Evolutionary conservation across 2,329 filamentous ascomycete genomes (phyloP), one percentile per base, ranked within the genome.

Genomic region (Chalaropsis thielavioides): DNA sequence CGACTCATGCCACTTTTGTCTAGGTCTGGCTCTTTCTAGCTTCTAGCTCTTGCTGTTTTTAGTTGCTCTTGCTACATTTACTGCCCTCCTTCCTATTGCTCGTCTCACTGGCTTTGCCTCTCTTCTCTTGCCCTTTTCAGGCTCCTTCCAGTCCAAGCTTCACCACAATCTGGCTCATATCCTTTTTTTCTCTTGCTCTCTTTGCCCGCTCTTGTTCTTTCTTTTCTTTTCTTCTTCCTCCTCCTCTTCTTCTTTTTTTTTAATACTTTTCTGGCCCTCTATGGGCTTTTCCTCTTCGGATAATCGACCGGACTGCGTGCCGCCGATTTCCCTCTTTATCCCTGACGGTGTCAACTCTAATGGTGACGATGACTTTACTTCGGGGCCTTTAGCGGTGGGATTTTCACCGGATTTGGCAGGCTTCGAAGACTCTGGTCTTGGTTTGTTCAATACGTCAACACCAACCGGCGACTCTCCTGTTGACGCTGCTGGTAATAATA

Each of bases 251-350:
- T 43, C 19, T 61, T 43, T 10, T 62, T n/a, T n/a, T 49, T 40
- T 62, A 7, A 11, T 43, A 27, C n/a, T 44, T 51, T 22, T 35
- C n/a, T 22, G 51, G n/a, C 58, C 41, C 31, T 64, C 58, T 62
- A 67, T 67, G 65, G 58, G 65, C 22, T 41, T 67, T 40, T 67
- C 65, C 44, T 67, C 65, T 7, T 64, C 61, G 59, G 62, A 64
- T 38, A 60, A 43, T 38, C 56, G 44, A 24, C 59, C 62, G 51
- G 65, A 64, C 31, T 38, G 58, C 19, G 65, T 67, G 49, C 62
- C 65, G 38, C 40, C 62, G 24, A 59, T 62, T 43, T 64, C 58
- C 40, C 58, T 24, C 41, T 67, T 27, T 43, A 49, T 40, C 43
- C 49, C 35, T 49, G 43, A 6, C 2, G 17, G n/a, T 58, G 27